phyloP scores from a whole-genome alignment of 208 protist genomes.

The Acanthamoeba triangularis region DNA sequence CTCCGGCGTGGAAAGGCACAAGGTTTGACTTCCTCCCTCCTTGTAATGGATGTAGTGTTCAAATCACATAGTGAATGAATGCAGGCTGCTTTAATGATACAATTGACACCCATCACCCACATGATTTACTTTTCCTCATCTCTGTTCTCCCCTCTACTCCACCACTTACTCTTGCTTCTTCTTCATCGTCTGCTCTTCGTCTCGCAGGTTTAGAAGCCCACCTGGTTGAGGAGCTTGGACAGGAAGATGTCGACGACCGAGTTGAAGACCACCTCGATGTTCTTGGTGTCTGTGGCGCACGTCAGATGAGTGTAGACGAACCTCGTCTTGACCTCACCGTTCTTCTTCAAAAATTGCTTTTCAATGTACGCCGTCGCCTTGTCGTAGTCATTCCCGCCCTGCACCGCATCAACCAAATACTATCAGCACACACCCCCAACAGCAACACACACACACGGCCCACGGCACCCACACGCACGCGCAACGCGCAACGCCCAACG shows the following conservation, averaged over 20 bases:
- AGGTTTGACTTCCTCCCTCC: no score
- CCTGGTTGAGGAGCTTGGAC: not conserved
- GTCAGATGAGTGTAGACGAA: constrained; percentile 91
- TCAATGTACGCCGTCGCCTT: constrained; percentile 87
- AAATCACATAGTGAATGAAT: no score
- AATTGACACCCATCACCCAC: no score
- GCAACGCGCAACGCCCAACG: no score
- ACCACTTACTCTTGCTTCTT: no score
- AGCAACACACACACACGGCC: not conserved
- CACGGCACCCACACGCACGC: not conserved
- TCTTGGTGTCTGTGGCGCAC: constrained; percentile 92
- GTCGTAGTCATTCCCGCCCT: constrained; percentile 78
- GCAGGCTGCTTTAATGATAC: no score
- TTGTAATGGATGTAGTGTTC: no score
- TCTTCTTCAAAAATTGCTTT: constrained; percentile 87
- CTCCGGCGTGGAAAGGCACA: no score
- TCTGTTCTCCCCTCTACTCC: no score
- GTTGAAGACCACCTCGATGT: constrained; percentile 91
- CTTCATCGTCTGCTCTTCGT: no score
- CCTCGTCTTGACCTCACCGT: constrained; percentile 82
- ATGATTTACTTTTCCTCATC: no score
- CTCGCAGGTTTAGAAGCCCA: not conserved
- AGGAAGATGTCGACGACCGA: constrained; percentile 90
- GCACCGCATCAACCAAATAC: not conserved
- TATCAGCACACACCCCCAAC: not conserved